Conservation (phyloP, 768 basidiomycete species). For the Kockovaella imperatae region DNA sequence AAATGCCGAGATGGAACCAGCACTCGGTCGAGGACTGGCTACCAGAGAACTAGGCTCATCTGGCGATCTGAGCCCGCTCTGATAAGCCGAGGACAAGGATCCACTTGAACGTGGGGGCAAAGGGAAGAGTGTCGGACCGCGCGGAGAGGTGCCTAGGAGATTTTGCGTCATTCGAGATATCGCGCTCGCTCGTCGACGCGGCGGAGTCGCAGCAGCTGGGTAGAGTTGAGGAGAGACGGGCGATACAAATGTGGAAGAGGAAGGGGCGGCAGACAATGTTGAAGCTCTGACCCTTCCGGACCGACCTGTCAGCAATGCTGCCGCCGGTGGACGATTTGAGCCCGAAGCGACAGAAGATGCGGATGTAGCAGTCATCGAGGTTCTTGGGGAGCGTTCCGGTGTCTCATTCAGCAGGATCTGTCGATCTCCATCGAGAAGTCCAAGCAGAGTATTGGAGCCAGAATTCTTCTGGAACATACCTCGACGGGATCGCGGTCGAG, state of each 20-base stretch:
- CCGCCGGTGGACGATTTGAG: background rate
- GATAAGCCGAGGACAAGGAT: conserved; percentile 19
- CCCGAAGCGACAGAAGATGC: conserved; percentile 11
- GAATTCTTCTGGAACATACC: background rate
- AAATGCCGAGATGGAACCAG: conserved; percentile 12
- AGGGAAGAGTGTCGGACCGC: conserved; percentile 24
- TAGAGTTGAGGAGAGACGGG: conserved; percentile 21
- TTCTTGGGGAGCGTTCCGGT: conserved; percentile 12
- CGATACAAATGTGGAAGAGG: conserved; percentile 13
- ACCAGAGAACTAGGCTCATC: conserved; percentile 14
- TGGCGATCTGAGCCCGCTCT: background rate
- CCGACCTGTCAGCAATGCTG: background rate
- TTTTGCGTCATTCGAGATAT: too few relatives aligned
- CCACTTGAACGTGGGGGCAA: conserved; percentile 34
- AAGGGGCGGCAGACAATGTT: conserved; percentile 25
- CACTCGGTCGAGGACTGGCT: conserved; percentile 23
- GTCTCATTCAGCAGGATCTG: conserved; percentile 10
- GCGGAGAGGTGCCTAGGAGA: too few relatives aligned
- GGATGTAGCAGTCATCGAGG: conserved; percentile 20
- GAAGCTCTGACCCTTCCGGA: conserved; percentile 24
- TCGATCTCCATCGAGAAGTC: conserved; percentile 4
- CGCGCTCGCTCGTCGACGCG: conserved; percentile 23
- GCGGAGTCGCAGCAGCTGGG: conserved; percentile 27
- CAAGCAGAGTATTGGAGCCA: conserved; percentile 7
- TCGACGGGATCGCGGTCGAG: background rate